phyloP scores from a whole-genome alignment of 169 alveolate genomes.

The Plasmodium sp. region DNA sequence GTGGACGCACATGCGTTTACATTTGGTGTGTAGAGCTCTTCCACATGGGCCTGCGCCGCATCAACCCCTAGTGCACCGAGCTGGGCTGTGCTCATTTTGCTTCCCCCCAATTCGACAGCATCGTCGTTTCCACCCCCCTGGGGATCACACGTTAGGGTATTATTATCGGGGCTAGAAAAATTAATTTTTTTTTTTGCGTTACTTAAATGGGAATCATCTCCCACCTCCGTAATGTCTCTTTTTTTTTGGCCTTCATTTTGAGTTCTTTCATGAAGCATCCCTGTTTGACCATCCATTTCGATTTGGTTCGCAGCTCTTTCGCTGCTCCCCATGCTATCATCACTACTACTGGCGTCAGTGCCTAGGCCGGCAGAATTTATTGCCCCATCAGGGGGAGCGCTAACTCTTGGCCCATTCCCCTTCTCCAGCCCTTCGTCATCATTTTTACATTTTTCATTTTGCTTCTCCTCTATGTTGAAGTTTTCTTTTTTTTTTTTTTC shows the following conservation, averaged over 20 bases:
- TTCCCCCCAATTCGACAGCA: not conserved
- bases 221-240: not conserved
- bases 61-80: not conserved
- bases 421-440: not conserved
- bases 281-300: not conserved
- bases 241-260: not conserved
- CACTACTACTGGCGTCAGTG: not conserved
- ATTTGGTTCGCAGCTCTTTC: not conserved
- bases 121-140: not conserved
- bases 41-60: not conserved
- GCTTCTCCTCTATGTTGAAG: not conserved
- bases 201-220: not conserved
- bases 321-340: not conserved
- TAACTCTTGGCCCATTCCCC: not conserved
- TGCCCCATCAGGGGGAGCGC: not conserved
- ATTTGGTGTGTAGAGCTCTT: not conserved
- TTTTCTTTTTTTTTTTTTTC: not conserved
- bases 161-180: not conserved
- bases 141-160: not conserved
- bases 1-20: not conserved
- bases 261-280: not conserved
- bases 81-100: not conserved
- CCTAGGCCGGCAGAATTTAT: not conserved
- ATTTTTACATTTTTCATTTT: not conserved
- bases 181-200: not conserved